Base-by-base conservation (phyloP, 768 basidiomycete species). In the Phallus indusiatus region DNA sequence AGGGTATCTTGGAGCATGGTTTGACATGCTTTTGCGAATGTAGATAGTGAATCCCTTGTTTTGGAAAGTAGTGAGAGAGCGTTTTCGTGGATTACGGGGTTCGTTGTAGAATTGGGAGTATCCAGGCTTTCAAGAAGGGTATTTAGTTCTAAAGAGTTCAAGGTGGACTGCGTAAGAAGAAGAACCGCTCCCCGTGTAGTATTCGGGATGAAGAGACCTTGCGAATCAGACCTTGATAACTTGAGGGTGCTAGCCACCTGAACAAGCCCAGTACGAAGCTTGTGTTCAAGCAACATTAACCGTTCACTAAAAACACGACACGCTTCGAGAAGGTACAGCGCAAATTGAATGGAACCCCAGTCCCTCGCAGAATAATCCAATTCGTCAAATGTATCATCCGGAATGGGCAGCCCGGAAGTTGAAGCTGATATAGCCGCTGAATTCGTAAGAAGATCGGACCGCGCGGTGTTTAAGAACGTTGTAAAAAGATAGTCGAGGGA, bases 281-380 rank as follows among this genome's bases (percentile, higher is more conserved):
- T 88, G 5, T 69, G 71, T 72, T 97, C 92, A 65, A 95, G 92
- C 35, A 70, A 66, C 3, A 68, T 64, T 24, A 94, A 72, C 21
- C 86, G 83, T 46, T 90, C 88, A 37, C 78, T 79, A 17, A 94
- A 78, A 1, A 81, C 78, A 5, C 86, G 82, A 24, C 86, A 87
- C 35, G 89, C 83, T n/a, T 88, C 84, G 46, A 97, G 80, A 42
- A 94, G 77, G 67, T 92, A 90, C 14, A 97, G 71, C 1, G 83
- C 84, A 11, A 82, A 71, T 70, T 96, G 94, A 59, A 97, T 92
- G 28, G 83, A 78, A 1, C 83, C 79, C 91, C 93, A 96, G 70
- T 98, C 94, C 59, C 91, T 84, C 3, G 85, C 74, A 1, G 88
- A 85, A 66, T 96, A 97, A 71, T 98, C 90, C 20, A 77, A 61